Evolutionary conservation across 2,329 filamentous ascomycete genomes (phyloP), one percentile per base, ranked within the genome.

Genomic region (Colletotrichum tropicale): DNA sequence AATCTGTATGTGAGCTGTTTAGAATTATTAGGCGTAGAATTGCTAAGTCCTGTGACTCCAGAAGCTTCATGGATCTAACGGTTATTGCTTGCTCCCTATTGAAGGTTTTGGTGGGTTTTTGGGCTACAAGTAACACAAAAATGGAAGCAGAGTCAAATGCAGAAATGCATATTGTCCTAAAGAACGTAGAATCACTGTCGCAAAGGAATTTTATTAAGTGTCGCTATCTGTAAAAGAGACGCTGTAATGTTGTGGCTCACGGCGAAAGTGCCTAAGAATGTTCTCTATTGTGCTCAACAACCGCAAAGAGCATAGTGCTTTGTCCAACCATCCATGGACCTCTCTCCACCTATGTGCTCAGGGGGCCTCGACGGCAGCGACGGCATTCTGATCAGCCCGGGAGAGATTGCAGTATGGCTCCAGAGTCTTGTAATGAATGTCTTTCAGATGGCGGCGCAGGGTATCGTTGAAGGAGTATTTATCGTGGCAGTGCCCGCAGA

Each of bases 131-230:
- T 38, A 16, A 38, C 15, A 38, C 36, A 38, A 38, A 18, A 38
- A 1, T 8, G 10, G 38, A 43, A 43, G 38, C 1, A n/a, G 38
- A 43, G 8, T n/a, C 38, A n/a, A 43, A n/a, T 10, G 38, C 5
- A 9, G 8, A 2, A 43, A 10, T 5, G 10, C 38, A 8, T 2
- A 43, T 18, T 1, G 5, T 3, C 6, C 18, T 4, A n/a, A 9
- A 16, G 18, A n/a, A 6, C 18, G 10, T 5, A n/a, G 38, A 43
- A 43, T 7, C 16, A 43, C 18, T 43, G 8, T 48, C 2, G 38
- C 38, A n/a, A 48, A n/a, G n/a, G 12, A 9, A 48, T 6, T 48
- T 12, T 7, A 48, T 48, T 48, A n/a, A 5, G 38, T 8, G 5
- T 48, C 0, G 18, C 18, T 3, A 48, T n/a, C 18, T 43, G 16